Conservation (phyloP, 2,329 filamentous ascomycete genomes). For the Ophiostoma sp. region DNA sequence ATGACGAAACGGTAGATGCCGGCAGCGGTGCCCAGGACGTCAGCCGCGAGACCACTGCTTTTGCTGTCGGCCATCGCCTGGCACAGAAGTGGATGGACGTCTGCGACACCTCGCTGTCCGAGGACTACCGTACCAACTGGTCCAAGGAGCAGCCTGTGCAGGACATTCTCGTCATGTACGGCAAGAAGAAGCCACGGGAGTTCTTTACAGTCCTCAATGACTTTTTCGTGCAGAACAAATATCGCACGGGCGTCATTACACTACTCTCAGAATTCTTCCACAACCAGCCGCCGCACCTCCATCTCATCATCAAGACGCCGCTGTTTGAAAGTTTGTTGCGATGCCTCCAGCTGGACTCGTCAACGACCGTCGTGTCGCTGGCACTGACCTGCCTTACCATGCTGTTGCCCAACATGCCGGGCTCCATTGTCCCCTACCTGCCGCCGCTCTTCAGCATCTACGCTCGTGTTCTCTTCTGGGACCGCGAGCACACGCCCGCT, state of each 20-base stretch:
- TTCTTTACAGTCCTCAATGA: constrained; percentile 49
- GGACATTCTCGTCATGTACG: constrained; percentile 53
- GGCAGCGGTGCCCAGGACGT: constrained; percentile 31
- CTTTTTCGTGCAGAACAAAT: constrained; percentile 59
- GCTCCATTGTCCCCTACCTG: constrained; percentile 61
- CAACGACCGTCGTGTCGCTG: constrained; percentile 68
- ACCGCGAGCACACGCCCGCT: constrained; percentile 46
- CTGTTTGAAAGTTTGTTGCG: constrained; percentile 66
- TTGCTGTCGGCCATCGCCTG: constrained; percentile 52
- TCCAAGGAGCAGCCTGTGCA: constrained; percentile 48
- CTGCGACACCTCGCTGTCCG: constrained; percentile 35
- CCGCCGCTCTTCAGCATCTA: constrained; percentile 77
- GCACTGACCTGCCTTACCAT: constrained; percentile 72
- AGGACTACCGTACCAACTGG: constrained; percentile 37
- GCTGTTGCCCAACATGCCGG: constrained; percentile 76
- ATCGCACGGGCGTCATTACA: constrained; percentile 59
- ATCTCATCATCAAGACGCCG: constrained; percentile 65
- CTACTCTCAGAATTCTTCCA: constrained; percentile 69
- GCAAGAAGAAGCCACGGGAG: constrained; percentile 60
- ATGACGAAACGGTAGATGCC: constrained; percentile 38
- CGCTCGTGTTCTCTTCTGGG: constrained; percentile 74
- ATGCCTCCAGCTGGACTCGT: constrained; percentile 72
- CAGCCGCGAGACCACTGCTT: constrained; percentile 36
- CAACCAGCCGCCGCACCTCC: constrained; percentile 71
- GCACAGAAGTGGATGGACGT: constrained; percentile 54